Base-by-base conservation (phyloP, 768 basidiomycete species). In the Lentinula edodes region DNA sequence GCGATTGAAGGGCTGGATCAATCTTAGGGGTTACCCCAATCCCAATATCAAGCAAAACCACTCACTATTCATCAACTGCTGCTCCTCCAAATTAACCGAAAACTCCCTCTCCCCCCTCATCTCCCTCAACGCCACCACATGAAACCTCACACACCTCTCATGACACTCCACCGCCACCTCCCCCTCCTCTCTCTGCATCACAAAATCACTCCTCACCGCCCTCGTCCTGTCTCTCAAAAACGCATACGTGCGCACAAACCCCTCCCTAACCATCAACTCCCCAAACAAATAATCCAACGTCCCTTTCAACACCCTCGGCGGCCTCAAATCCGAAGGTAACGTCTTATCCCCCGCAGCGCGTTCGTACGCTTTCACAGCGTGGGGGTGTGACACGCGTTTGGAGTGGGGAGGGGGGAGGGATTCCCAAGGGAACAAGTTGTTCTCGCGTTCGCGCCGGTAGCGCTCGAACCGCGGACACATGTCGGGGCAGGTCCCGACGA, bases 381-480 rank as follows among this genome's bases (percentile, higher is more conserved):
- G 87, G 43, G 79, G 78, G 64, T 93, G 93, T 69, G 95, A 88
- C 8, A 98, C 88, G 46, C 89, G 80, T 69, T 97, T n/a, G n/a
- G n/a, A n/a, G n/a, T n/a, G n/a, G n/a, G n/a, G n/a, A n/a, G n/a
- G n/a, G n/a, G n/a, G n/a, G n/a, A n/a, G n/a, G n/a, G n/a, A n/a
- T n/a, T n/a, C 95, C 83, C 88, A 90, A 66, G 87, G 83, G 41
- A 90, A 89, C 1, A 98, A 80, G 66, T 93, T 91, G 71, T 91
- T 91, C 71, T 95, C 91, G 63, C 88, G 83, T 71, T 98, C 93
- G 41, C 96, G 82, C 65, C 93, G 82, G 71, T 96, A 95, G 32
- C 91, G 82, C 73, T 98, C 96, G 68, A 93, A 97, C 45, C 90
- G 85, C 2, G 95, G 95, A 70, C 95, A 98, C 94, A 98, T 97